These are phyloP conservation scores for Emmonsiellopsis sp. DNA, from an alignment of 2,329 filamentous ascomycete species.

Conservation along the genomic window DNA sequence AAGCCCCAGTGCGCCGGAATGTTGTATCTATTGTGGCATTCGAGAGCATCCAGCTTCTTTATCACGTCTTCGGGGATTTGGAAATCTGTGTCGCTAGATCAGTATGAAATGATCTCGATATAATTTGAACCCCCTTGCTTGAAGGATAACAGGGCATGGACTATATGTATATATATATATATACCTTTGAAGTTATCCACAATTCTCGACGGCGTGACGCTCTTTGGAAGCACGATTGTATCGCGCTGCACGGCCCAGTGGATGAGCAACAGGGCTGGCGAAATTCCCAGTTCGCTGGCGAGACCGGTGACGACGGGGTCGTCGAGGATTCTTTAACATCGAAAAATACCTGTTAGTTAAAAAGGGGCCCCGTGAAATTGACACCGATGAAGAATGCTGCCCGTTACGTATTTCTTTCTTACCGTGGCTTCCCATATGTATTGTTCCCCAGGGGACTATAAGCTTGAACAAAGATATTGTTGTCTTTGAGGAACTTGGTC, in stretches of 20 bases:
- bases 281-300: constrained; percentile 49
- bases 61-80: constrained; percentile 4
- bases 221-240: constrained; percentile 45
- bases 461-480: constrained; percentile 48
- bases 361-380: neutral
- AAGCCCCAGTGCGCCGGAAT: constrained; percentile 6
- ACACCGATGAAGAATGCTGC: no score
- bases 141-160: no score
- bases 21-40: constrained; percentile 3
- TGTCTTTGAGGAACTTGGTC: constrained; percentile 39
- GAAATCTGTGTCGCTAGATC: neutral
- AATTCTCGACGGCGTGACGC: constrained; percentile 43
- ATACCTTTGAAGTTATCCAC: constrained; percentile 32
- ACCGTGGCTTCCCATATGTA: constrained; percentile 43
- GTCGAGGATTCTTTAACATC: constrained; percentile 39
- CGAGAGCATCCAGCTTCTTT: constrained; percentile 4
- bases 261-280: constrained; percentile 45
- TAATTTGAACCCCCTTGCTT: no score
- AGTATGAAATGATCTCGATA: neutral
- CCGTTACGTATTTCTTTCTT: neutral
- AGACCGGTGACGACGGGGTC: constrained; percentile 52
- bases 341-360: neutral
- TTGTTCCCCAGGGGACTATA: constrained; percentile 52
- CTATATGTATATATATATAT: neutral
- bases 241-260: constrained; percentile 46